phyloP scores from a whole-genome alignment of 164 flowering plant genomes.

The Annona cherimola region DNA sequence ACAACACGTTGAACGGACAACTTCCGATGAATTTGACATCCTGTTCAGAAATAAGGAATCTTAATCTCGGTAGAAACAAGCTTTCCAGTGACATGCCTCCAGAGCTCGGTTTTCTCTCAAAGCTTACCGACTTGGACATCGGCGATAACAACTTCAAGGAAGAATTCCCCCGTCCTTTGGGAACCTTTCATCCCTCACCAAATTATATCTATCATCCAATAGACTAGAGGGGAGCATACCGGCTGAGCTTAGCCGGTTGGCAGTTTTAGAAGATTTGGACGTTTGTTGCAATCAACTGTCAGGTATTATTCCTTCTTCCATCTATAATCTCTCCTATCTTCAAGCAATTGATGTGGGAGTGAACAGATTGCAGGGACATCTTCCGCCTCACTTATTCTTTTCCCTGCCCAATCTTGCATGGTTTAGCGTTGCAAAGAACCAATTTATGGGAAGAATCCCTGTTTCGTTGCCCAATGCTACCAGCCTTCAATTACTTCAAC shows the following conservation, averaged over 20 bases:
- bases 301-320: background rate
- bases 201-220: background rate
- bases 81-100: background rate
- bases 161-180: slow-evolving; percentile 23
- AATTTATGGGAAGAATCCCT: slow-evolving; percentile 41
- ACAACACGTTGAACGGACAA: background rate
- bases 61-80: background rate
- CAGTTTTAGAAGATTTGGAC: background rate
- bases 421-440: slow-evolving; percentile 25
- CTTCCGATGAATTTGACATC: background rate
- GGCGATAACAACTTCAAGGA: background rate
- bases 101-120: background rate
- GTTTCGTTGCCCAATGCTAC: slow-evolving; percentile 37
- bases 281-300: background rate
- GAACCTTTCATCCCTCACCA: slow-evolving; percentile 7
- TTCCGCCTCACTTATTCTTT: slow-evolving; percentile 9
- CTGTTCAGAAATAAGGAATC: background rate
- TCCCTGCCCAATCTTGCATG: slow-evolving; percentile 28
- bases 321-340: background rate
- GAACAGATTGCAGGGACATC: slow-evolving; percentile 23
- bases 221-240: background rate
- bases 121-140: background rate
- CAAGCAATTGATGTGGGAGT: background rate
- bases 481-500: slow-evolving; percentile 20
- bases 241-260: background rate